These are phyloP conservation scores for Favolaschia claudopus DNA, from an alignment of 768 basidiomycete genomes.

Conservation along the genomic window DNA sequence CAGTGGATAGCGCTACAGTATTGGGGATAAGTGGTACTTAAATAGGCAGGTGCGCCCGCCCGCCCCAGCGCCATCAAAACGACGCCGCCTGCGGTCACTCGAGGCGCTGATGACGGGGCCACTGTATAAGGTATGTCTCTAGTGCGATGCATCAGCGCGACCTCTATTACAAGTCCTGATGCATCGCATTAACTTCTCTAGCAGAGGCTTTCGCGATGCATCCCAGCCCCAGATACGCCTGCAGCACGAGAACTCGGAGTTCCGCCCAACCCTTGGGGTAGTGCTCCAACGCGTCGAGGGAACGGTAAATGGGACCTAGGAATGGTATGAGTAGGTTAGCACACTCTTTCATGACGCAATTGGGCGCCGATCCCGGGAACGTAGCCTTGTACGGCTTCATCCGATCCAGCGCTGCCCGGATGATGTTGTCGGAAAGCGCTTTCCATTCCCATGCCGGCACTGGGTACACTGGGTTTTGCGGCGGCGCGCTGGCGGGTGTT, in stretches of 20 bases:
- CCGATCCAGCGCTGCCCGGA: conserved; percentile 30
- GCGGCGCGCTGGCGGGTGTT: background rate
- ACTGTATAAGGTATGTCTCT: too few species aligned
- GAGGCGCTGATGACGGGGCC: too few species aligned
- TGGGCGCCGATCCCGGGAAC: conserved; percentile 34
- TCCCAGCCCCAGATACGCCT: too few species aligned
- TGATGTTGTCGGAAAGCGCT: conserved; percentile 32
- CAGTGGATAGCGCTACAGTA: too few species aligned
- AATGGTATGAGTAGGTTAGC: conserved; percentile 31
- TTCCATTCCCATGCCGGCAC: conserved; percentile 25
- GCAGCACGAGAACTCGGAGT: conserved; percentile 39
- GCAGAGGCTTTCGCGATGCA: too few species aligned
- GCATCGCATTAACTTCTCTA: too few species aligned
- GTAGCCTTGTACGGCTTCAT: conserved; percentile 46
- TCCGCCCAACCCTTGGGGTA: conserved; percentile 32
- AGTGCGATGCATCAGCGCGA: too few species aligned
- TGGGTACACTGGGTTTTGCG: conserved; percentile 33
- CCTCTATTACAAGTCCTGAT: too few species aligned
- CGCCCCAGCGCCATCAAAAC: too few species aligned
- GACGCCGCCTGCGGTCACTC: too few species aligned
- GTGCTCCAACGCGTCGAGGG: conserved; percentile 29
- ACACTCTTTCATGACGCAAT: conserved; percentile 39
- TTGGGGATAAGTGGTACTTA: too few species aligned
- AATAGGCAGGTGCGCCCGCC: too few species aligned
- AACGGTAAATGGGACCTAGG: conserved; percentile 37